Conservation (phyloP, 805 yeast species). For the Sugiyamaella floridensis region DNA sequence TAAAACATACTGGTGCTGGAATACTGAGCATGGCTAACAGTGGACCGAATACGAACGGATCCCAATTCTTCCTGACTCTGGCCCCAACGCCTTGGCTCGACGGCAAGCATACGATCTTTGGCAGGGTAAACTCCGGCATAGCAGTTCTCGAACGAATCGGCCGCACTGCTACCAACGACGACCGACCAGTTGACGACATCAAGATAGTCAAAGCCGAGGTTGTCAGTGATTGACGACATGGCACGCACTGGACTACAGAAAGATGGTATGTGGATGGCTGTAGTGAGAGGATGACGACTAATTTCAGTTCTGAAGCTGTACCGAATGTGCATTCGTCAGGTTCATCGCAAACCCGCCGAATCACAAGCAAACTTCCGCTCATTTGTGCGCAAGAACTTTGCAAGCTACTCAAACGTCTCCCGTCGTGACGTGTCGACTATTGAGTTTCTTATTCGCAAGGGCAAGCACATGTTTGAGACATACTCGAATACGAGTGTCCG, state of each 20-base stretch:
- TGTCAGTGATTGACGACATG: slow-evolving; percentile 15
- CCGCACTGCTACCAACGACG: slow-evolving; percentile 38
- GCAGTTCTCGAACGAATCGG: slow-evolving; percentile 52
- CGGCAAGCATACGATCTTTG: slow-evolving; percentile 88
- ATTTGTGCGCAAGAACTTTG: slow-evolving; percentile 58
- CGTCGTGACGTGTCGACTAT: slow-evolving; percentile 79
- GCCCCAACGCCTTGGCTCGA: slow-evolving; percentile 84
- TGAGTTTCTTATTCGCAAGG: slow-evolving; percentile 75
- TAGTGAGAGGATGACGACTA: slow-evolving; percentile 1
- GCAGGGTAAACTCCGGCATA: slow-evolving; percentile 46
- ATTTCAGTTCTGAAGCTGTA: slow-evolving; percentile 39
- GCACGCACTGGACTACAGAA: slow-evolving; percentile 32
- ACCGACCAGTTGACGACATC: slow-evolving; percentile 42
- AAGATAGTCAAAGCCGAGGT: slow-evolving; percentile 26
- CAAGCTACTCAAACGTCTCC: slow-evolving; percentile 46
- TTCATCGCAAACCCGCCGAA: slow-evolving; percentile 42
- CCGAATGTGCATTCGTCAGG: slow-evolving; percentile 41
- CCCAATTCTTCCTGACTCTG: slow-evolving; percentile 84
- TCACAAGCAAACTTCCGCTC: slow-evolving; percentile 39
- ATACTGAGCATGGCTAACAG: slow-evolving; percentile 89
- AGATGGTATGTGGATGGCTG: slow-evolving; percentile 32
- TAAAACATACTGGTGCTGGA: slow-evolving; percentile 71
- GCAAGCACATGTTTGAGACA: slow-evolving; percentile 64
- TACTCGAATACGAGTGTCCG: slow-evolving; percentile 64
- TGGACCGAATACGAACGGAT: slow-evolving; percentile 85